These are phyloP conservation scores for Serendipita sp. DNA, from an alignment of 768 basidiomycete species.

Conservation along the genomic window DNA sequence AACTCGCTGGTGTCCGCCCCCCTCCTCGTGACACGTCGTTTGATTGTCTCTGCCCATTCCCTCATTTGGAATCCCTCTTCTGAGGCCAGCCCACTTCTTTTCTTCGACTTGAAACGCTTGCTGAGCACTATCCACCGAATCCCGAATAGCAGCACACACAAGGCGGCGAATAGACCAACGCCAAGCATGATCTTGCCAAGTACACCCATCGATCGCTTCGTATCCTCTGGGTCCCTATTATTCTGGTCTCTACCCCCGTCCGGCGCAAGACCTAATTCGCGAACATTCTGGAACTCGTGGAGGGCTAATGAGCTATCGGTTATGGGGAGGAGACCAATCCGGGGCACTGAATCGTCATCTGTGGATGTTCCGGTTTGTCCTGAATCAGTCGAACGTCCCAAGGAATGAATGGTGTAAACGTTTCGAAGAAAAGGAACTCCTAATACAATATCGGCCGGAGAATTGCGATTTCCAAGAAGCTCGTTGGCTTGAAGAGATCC, in stretches of 20 bases:
- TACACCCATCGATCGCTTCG: slow-evolving; percentile 9
- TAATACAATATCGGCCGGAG: slow-evolving; percentile 50
- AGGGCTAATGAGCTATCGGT: slow-evolving; percentile 48
- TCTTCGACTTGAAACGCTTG: slow-evolving; percentile 19
- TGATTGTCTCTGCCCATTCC: neutral
- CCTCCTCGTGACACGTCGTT: neutral
- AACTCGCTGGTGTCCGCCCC: neutral
- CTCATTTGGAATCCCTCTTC: neutral
- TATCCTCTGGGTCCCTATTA: slow-evolving; percentile 10
- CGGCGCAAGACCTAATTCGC: slow-evolving; percentile 23
- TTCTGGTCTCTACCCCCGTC: neutral
- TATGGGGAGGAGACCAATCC: slow-evolving; percentile 44
- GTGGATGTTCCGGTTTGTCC: slow-evolving; percentile 6
- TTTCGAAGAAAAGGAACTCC: slow-evolving; percentile 67
- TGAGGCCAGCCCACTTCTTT: slow-evolving; percentile 6
- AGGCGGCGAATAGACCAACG: slow-evolving; percentile 33
- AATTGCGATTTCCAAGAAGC: slow-evolving; percentile 22
- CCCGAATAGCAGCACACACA: slow-evolving; percentile 38
- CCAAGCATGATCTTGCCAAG: slow-evolving; percentile 38
- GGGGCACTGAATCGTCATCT: slow-evolving; percentile 21
- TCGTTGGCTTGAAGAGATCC: slow-evolving; percentile 50
- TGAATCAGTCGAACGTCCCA: slow-evolving; percentile 18
- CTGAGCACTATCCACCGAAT: slow-evolving; percentile 35
- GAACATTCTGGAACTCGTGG: slow-evolving; percentile 50
- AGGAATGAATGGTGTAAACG: slow-evolving; percentile 61